These are phyloP conservation scores for Globisporangium viniferum DNA, from an alignment of 352 stramenopile genomes.

Conservation along the genomic window DNA sequence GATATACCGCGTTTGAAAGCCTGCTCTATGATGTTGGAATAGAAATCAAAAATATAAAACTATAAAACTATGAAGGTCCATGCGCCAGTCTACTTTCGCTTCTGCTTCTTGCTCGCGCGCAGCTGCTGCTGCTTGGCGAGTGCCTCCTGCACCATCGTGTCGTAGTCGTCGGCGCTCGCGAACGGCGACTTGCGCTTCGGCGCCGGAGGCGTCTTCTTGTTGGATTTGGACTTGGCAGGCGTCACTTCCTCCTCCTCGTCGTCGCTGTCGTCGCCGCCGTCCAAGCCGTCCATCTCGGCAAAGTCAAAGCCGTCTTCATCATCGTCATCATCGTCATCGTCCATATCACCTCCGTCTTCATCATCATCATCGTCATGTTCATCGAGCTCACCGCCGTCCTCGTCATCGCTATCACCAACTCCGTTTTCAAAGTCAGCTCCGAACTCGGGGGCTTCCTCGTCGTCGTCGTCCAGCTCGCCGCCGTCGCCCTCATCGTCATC, in stretches of 20 bases:
- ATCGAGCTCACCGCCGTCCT: slow-evolving; percentile 29
- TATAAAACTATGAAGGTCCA: neutral
- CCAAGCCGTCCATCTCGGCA: slow-evolving; percentile 28
- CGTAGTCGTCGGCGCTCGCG: slow-evolving; percentile 75
- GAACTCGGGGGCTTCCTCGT: slow-evolving; percentile 24
- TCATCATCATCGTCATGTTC: slow-evolving; percentile 26
- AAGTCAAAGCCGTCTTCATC: slow-evolving; percentile 22
- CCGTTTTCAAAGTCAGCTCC: slow-evolving; percentile 23
- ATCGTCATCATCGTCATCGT: slow-evolving; percentile 22
- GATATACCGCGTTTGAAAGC: neutral
- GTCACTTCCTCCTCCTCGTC: slow-evolving; percentile 35
- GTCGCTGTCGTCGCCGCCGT: slow-evolving; percentile 46
- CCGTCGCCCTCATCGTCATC: slow-evolving; percentile 50
- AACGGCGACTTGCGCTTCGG: slow-evolving; percentile 73
- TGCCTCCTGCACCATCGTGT: slow-evolving; percentile 60
- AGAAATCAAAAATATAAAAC: neutral
- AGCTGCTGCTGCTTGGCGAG: slow-evolving; percentile 49
- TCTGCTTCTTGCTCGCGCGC: slow-evolving; percentile 42
- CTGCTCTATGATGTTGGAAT: neutral
- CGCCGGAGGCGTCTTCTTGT: slow-evolving; percentile 45
- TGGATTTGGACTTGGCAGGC: slow-evolving; percentile 35
- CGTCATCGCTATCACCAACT: slow-evolving; percentile 40
- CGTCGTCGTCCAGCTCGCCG: slow-evolving; percentile 35
- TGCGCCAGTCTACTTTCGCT: slow-evolving; percentile 14
- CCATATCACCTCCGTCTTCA: slow-evolving; percentile 24